Percentiles rank a stretch among this genome's conserved stretches.
Evolutionary conservation across 2,329 filamentous ascomycete genomes (phyloP).

Genomic region (Leptosphaerulina australis): DNA sequence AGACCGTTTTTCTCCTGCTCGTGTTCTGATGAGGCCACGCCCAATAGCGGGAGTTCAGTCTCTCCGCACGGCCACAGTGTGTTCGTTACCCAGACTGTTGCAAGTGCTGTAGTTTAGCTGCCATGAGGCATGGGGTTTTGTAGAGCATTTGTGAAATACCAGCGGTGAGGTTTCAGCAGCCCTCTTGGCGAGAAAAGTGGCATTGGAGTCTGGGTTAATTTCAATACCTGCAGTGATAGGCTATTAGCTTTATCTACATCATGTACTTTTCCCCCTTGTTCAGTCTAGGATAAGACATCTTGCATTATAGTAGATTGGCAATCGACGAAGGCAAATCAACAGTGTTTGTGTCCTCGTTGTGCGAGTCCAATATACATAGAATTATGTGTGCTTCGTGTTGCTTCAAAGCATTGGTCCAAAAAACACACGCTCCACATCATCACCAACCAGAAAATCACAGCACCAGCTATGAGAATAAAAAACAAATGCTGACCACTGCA

Average conservation of each 20-base stretch:
- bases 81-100: slow-evolving; percentile 1
- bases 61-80: not conserved
- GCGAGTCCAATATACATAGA: too few species aligned
- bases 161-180: slow-evolving; percentile 10
- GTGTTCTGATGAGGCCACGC: too few species aligned
- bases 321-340: slow-evolving; percentile 5
- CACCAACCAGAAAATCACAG: not conserved
- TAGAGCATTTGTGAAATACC: slow-evolving; percentile 20
- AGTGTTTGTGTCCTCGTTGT: not conserved
- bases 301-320: not conserved
- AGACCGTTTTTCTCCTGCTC: too few species aligned
- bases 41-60: too few species aligned
- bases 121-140: slow-evolving; percentile 7
- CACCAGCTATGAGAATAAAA: not conserved
- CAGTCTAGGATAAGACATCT: slow-evolving; percentile 5
- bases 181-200: slow-evolving; percentile 9
- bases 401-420: not conserved
- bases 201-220: slow-evolving; percentile 9
- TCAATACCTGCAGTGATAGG: slow-evolving; percentile 11
- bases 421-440: slow-evolving; percentile 1
- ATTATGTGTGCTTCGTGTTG: not conserved
- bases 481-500: not conserved
- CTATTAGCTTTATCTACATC: slow-evolving; percentile 6
- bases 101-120: slow-evolving; percentile 1
- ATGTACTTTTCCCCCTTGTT: slow-evolving; percentile 15